Conservation (phyloP, 2,329 filamentous ascomycete genomes). For the Zalaria obscura region DNA sequence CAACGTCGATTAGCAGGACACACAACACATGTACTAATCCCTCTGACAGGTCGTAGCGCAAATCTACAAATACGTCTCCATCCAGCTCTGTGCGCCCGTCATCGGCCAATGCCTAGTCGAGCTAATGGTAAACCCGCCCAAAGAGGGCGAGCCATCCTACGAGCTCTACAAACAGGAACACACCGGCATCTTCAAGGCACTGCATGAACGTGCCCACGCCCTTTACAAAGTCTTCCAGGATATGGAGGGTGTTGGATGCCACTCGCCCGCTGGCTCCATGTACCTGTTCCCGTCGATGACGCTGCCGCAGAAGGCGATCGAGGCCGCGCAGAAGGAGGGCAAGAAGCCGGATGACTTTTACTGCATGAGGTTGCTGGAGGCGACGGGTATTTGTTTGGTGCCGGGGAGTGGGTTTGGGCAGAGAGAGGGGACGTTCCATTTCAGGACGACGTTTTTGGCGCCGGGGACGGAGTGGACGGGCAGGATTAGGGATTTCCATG, state of each 20-base stretch:
- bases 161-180: slow-evolving; percentile 78
- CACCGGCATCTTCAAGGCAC: slow-evolving; percentile 62
- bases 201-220: slow-evolving; percentile 67
- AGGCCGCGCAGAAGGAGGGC: slow-evolving; percentile 59
- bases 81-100: slow-evolving; percentile 91
- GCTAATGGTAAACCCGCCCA: slow-evolving; percentile 93
- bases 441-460: slow-evolving; percentile 91
- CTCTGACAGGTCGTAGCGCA: slow-evolving; percentile 61
- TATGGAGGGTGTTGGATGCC: slow-evolving; percentile 94
- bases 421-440: slow-evolving; percentile 79
- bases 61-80: slow-evolving; percentile 98
- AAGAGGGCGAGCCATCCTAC: slow-evolving; percentile 68
- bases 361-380: slow-evolving; percentile 77
- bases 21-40: slow-evolving; percentile 7
- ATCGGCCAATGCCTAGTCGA: slow-evolving; percentile 93
- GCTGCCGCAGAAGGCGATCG: slow-evolving; percentile 60
- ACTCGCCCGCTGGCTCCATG: slow-evolving; percentile 86
- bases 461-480: slow-evolving; percentile 92
- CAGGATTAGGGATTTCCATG: slow-evolving; percentile 78
- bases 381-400: slow-evolving; percentile 88
- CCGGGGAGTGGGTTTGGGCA: slow-evolving; percentile 90
- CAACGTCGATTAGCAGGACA: background rate
- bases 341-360: slow-evolving; percentile 85
- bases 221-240: slow-evolving; percentile 79
- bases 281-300: slow-evolving; percentile 95